Conservation (phyloP, 164 flowering plant species). For the Platanus orientalis region DNA sequence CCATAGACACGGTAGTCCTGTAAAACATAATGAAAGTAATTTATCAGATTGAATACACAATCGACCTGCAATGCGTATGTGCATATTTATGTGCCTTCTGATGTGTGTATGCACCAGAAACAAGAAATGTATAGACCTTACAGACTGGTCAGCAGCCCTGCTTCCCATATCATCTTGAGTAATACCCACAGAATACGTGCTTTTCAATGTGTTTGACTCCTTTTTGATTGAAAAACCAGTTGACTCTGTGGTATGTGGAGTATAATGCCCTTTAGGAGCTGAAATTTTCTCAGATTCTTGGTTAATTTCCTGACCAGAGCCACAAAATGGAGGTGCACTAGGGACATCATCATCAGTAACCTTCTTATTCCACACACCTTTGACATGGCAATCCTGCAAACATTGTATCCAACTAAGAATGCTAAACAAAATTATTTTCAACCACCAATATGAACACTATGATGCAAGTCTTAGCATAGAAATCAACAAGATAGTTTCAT, state of each 20-base stretch:
- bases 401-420: neutral
- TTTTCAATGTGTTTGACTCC: conserved; percentile 10
- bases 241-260: conserved; percentile 13
- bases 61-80: conserved; percentile 1
- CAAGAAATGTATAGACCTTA: conserved; percentile 36
- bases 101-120: neutral
- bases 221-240: conserved; percentile 11
- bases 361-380: conserved; percentile 24
- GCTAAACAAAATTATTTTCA: no score
- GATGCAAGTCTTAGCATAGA: no score
- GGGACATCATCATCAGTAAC: conserved; percentile 51
- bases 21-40: neutral
- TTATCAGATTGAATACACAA: neutral
- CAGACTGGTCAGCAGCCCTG: conserved; percentile 25
- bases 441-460: no score
- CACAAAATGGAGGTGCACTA: conserved; percentile 74
- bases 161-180: conserved; percentile 20
- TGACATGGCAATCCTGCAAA: conserved; percentile 31
- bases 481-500: no score
- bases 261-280: conserved; percentile 15
- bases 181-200: conserved; percentile 14
- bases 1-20: conserved; percentile 45
- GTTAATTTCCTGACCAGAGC: conserved; percentile 40
- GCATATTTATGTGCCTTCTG: neutral
- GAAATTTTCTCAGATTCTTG: conserved; percentile 24